Conservation (phyloP, 2,329 filamentous ascomycete genomes). For the Aureobasidium melanogenum region DNA sequence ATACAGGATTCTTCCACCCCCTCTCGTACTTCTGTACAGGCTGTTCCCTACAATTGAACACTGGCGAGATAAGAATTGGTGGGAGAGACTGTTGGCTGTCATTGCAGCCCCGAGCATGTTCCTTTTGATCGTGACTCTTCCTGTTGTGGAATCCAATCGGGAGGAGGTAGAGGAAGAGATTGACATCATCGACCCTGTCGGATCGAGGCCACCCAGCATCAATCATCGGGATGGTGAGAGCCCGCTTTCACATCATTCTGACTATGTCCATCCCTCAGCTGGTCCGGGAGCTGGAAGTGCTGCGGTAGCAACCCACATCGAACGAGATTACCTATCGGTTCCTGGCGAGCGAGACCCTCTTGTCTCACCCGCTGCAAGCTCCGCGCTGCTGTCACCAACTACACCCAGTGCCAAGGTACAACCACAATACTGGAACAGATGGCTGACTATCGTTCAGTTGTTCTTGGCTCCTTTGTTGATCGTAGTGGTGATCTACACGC, state of each 20-base stretch:
- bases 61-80: constrained; percentile 75
- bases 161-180: constrained; percentile 33
- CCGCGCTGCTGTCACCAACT: not conserved
- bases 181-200: not conserved
- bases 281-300: constrained; percentile 5
- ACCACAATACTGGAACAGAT: constrained; percentile 70
- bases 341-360: constrained; percentile 7
- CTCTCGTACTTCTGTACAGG: constrained; percentile 60
- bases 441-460: constrained; percentile 77
- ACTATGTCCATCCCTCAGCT: not conserved
- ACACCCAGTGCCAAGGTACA: constrained; percentile 6
- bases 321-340: constrained; percentile 11
- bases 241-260: not conserved
- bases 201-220: not conserved
- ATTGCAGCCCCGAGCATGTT: constrained; percentile 87
- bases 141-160: constrained; percentile 69
- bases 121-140: constrained; percentile 78
- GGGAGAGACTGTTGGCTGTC: constrained; percentile 72
- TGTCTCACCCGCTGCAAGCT: not conserved
- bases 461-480: constrained; percentile 83
- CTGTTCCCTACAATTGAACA: constrained; percentile 80
- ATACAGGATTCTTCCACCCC: constrained; percentile 61
- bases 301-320: constrained; percentile 12
- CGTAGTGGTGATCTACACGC: constrained; percentile 52
- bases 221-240: not conserved